phyloP scores from a whole-genome alignment of 78 protist genomes.

The Anaeramoeba flamelloides region DNA sequence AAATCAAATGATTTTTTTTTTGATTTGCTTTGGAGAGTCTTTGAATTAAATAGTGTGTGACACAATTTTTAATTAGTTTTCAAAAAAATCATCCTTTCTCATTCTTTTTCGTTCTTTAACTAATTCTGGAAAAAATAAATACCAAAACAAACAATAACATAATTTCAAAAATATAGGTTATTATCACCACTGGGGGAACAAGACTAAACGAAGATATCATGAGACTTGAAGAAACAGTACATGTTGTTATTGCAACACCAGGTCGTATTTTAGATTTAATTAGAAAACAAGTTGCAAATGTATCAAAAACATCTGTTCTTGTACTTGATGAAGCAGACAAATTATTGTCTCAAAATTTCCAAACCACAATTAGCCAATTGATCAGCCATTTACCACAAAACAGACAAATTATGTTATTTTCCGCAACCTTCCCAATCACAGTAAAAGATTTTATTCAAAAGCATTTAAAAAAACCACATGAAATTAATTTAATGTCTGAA shows the following conservation, averaged over 20 bases:
- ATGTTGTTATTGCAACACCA: conserved; percentile 84
- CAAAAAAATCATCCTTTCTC: too few species aligned
- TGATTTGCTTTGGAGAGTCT: too few species aligned
- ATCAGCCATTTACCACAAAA: conserved; percentile 41
- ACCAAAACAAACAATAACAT: too few species aligned
- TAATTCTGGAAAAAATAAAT: too few species aligned
- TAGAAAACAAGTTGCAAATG: conserved; percentile 36
- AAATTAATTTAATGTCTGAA: conserved; percentile 92
- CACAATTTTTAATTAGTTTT: too few species aligned
- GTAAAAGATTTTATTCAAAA: conserved; percentile 55
- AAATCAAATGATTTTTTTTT: too few species aligned
- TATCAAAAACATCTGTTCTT: conserved; percentile 37
- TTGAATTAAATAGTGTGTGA: too few species aligned
- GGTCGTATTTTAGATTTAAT: conserved; percentile 79
- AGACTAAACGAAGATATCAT: conserved; percentile 62
- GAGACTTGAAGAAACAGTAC: conserved; percentile 57
- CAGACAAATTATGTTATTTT: conserved; percentile 73
- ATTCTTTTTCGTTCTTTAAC: too few species aligned
- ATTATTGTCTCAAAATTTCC: conserved; percentile 83
- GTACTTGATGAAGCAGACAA: conserved; percentile 76
- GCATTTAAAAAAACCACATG: conserved; percentile 60
- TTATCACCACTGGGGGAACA: conserved; percentile 89
- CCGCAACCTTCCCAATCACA: conserved; percentile 92
- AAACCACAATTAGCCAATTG: conserved; percentile 51
- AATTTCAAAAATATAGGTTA: too few species aligned